Evolutionary conservation across 495 filamentous ascomycete species (phyloP).

Genomic region (Thozetella sp.): DNA sequence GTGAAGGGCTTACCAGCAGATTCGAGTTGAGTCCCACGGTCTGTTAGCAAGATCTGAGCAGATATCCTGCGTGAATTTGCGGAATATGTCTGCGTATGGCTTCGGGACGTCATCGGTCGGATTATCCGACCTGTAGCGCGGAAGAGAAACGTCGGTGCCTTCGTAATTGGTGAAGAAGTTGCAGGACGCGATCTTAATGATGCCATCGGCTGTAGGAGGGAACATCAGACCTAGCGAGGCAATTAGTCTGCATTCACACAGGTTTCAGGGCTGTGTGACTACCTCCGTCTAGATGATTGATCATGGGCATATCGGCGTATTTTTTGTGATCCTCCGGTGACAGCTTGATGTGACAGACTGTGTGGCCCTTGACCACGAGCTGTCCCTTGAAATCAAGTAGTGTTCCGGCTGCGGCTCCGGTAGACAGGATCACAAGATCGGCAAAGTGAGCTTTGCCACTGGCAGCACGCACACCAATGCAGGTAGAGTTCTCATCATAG

Average conservation of each 20-base stretch:
- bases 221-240: background rate
- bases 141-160: background rate
- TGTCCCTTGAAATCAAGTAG: background rate
- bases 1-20: background rate
- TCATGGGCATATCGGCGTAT: background rate
- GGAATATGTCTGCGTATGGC: background rate
- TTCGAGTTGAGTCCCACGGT: background rate
- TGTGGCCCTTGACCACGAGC: conserved; percentile 1
- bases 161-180: conserved; percentile 3
- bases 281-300: conserved; percentile 1
- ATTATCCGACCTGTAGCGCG: background rate
- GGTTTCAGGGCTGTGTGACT: no score
- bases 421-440: background rate
- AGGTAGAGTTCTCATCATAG: background rate
- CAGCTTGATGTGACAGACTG: background rate
- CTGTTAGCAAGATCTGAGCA: background rate
- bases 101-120: background rate
- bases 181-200: background rate
- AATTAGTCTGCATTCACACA: background rate
- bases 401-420: background rate
- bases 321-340: background rate
- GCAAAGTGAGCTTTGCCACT: background rate
- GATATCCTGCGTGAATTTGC: background rate
- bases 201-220: background rate
- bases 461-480: background rate